Conservation (phyloP, 768 basidiomycete genomes). For the Auricularia sp. region DNA sequence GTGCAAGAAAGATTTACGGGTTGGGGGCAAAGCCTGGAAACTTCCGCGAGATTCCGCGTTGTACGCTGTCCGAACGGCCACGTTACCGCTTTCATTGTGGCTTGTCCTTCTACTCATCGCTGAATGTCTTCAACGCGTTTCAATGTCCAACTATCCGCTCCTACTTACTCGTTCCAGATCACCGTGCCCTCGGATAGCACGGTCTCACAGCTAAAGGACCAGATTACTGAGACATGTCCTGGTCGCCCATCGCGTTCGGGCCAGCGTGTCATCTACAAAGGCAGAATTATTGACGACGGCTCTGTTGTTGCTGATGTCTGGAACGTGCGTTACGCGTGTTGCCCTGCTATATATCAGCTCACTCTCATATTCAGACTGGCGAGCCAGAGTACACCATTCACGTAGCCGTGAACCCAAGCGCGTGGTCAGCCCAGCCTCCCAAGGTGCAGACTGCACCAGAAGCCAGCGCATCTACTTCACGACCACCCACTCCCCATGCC, state of each 20-base stretch:
- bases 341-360: background rate
- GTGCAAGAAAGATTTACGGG: background rate
- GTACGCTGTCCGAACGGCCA: background rate
- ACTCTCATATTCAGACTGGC: constrained; percentile 1
- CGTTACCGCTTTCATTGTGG: constrained; percentile 2
- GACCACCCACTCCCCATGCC: constrained; percentile 1
- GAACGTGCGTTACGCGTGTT: constrained; percentile 39
- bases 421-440: constrained; percentile 54
- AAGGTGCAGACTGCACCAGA: constrained; percentile 14
- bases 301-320: constrained; percentile 60
- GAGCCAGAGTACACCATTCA: constrained; percentile 31
- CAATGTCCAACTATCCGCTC: constrained; percentile 67
- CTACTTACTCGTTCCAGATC: constrained; percentile 55
- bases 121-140: constrained; percentile 25
- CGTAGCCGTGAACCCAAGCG: constrained; percentile 70
- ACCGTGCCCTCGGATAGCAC: constrained; percentile 37
- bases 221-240: constrained; percentile 48
- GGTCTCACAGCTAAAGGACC: constrained; percentile 54
- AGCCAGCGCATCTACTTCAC: constrained; percentile 6
- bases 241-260: constrained; percentile 61
- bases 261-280: constrained; percentile 68
- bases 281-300: constrained; percentile 51
- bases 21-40: background rate
- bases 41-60: background rate
- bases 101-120: background rate